Evolutionary conservation across 2,329 filamentous ascomycete species (phyloP).

Genomic region (Scedosporium boydii): DNA sequence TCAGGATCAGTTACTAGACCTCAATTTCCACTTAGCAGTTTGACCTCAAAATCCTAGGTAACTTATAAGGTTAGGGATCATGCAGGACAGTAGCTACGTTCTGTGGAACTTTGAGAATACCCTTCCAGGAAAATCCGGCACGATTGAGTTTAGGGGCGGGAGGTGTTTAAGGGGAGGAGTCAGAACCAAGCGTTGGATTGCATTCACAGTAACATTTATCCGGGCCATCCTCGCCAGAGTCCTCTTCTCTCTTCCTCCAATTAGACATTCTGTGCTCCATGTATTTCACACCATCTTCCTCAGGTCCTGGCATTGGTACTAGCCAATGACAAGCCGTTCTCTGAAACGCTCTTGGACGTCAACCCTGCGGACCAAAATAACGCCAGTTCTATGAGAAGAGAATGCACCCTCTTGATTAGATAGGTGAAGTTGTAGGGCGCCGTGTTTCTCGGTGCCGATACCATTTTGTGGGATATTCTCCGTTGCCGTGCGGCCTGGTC

Average conservation of each 20-base stretch:
- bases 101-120: slow-evolving; percentile 2
- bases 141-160: not conserved
- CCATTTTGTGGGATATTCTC: not conserved
- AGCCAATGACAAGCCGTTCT: not conserved
- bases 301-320: too few species aligned
- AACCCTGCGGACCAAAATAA: not conserved
- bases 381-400: not conserved
- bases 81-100: not conserved
- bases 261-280: too few species aligned
- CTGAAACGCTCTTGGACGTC: not conserved
- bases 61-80: not conserved
- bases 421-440: not conserved
- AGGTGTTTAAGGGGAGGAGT: not conserved
- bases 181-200: not conserved
- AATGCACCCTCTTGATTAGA: not conserved
- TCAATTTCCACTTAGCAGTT: too few species aligned
- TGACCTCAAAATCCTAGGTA: too few species aligned
- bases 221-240: not conserved
- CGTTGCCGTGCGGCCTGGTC: not conserved
- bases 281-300: too few species aligned
- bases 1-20: too few species aligned
- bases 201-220: not conserved
- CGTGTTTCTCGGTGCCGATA: not conserved
- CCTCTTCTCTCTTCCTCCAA: too few species aligned
- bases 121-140: not conserved